These are phyloP conservation scores for Acacia crassicarpa DNA, from an alignment of 306 rosid species.

Conservation along the genomic window DNA sequence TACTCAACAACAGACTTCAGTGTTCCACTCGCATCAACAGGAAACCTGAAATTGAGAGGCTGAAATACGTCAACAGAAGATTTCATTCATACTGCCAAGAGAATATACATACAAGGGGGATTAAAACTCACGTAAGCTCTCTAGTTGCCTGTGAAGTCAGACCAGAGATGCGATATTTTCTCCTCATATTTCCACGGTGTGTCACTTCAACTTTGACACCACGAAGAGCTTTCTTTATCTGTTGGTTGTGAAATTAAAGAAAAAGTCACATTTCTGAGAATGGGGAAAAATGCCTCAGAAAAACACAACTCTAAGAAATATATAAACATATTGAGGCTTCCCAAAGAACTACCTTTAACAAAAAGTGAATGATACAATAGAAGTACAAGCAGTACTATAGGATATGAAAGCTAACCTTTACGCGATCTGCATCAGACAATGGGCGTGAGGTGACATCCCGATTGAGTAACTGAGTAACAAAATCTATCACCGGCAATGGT, in stretches of 20 bases:
- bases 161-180: conserved; percentile 73
- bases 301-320: background rate
- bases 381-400: background rate
- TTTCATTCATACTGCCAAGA: background rate
- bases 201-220: conserved; percentile 82
- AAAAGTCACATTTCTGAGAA: background rate
- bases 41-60: conserved; percentile 57
- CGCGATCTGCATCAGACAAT: conserved; percentile 85
- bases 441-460: conserved; percentile 79
- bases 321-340: background rate
- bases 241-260: background rate
- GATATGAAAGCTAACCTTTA: conserved; percentile 59
- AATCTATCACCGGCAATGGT: conserved; percentile 87
- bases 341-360: background rate
- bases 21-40: conserved; percentile 90
- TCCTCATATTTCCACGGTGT: conserved; percentile 73
- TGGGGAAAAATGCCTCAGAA: background rate
- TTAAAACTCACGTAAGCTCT: conserved; percentile 54
- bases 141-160: conserved; percentile 67
- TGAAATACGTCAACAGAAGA: conserved; percentile 11
- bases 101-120: background rate
- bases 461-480: conserved; percentile 71
- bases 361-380: background rate
- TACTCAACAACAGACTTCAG: conserved; percentile 92
- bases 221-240: conserved; percentile 73